A percentile compares a stretch with the other conserved stretches of the same genome.
These are phyloP conservation scores for Puccinia triticina DNA, from an alignment of 1,284 basidiomycete species.

Conservation along the genomic window DNA sequence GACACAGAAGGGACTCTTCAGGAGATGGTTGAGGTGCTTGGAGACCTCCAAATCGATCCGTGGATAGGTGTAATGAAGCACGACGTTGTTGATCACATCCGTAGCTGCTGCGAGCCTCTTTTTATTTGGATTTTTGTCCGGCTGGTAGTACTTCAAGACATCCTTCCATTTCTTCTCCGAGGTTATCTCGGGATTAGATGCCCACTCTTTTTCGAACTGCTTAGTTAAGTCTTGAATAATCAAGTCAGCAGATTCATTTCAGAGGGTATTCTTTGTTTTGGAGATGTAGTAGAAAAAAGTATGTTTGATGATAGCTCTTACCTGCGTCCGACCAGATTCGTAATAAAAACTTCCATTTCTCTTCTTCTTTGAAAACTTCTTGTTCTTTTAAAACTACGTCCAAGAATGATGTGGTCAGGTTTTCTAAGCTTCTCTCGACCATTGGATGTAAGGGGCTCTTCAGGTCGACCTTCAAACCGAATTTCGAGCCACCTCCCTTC, in stretches of 20 bases:
- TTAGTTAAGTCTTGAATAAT: neutral
- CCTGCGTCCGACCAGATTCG: constrained; percentile 72
- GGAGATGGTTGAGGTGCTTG: constrained; percentile 93
- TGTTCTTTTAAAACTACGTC: constrained; percentile 81
- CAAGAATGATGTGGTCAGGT: constrained; percentile 68
- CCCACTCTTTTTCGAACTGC: constrained; percentile 9
- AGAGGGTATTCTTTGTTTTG: neutral
- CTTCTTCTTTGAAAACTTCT: constrained; percentile 74
- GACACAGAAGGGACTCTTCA: constrained; percentile 95
- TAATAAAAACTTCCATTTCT: constrained; percentile 76
- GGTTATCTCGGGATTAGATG: neutral
- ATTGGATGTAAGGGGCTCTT: constrained; percentile 69
- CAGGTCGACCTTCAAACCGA: constrained; percentile 81
- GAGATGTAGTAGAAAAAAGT: neutral
- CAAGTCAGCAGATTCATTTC: neutral
- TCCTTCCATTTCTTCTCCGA: constrained; percentile 11
- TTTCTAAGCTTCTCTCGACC: constrained; percentile 64
- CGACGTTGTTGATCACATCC: constrained; percentile 68
- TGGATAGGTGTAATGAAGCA: constrained; percentile 94
- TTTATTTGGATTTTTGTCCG: constrained; percentile 26
- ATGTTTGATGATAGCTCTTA: constrained; percentile 54
- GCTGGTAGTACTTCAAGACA: neutral
- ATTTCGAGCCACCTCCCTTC: constrained; percentile 75
- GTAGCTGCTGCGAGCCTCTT: neutral
- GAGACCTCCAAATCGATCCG: constrained; percentile 95